A percentile compares a stretch with the other conserved stretches of the same genome.
These are phyloP conservation scores for Mortierella sp. DNA, from an alignment of 371 early-diverging fungal species.

Conservation along the genomic window DNA sequence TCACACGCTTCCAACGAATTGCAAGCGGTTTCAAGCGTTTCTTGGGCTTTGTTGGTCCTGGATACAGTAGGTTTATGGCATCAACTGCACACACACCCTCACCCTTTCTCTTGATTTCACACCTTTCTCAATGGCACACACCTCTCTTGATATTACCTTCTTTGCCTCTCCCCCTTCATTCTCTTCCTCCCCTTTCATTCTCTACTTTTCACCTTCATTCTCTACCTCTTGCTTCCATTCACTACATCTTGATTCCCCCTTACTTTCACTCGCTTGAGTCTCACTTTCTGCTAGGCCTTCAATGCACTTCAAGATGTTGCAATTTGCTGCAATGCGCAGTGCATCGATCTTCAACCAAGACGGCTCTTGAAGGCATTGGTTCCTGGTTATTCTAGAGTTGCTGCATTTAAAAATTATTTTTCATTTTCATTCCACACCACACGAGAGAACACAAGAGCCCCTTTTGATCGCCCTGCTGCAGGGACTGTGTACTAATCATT, in stretches of 20 bases:
- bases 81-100: not conserved
- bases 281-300: not conserved
- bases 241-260: no score
- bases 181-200: not conserved
- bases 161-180: not conserved
- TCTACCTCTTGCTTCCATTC: not conserved
- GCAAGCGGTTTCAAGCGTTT: slow-evolving; percentile 34
- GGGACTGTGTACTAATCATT: no score
- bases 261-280: no score
- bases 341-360: not conserved
- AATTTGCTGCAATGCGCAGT: not conserved
- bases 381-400: no score
- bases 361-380: no score
- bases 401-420: no score
- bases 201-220: not conserved
- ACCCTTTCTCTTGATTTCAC: not conserved
- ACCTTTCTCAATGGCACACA: not conserved
- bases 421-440: no score
- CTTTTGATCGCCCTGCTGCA: no score
- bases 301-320: no score
- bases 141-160: not conserved
- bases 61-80: slow-evolving; percentile 41
- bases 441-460: no score
- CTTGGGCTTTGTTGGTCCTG: slow-evolving; percentile 55
- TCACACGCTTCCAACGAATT: slow-evolving; percentile 22